Evolutionary conservation across 345 rosid species (phyloP).

Genomic region (Corchorus olitorius): DNA sequence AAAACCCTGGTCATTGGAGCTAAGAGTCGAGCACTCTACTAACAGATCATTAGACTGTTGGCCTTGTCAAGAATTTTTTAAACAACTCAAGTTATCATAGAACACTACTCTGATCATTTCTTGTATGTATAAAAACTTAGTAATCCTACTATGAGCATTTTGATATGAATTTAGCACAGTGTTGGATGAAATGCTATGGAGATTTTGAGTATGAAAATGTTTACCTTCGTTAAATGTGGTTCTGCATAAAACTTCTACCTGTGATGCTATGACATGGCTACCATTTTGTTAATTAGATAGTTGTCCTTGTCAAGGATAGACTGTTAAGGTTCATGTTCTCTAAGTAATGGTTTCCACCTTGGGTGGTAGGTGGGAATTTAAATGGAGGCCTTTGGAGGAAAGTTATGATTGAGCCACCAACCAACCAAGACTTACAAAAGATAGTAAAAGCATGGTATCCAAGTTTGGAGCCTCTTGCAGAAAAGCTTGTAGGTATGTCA

Average conservation of each 20-base stretch:
- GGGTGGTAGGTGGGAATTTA: conserved; percentile 56
- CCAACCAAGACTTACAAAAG: conserved; percentile 54
- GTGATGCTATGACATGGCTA: not conserved
- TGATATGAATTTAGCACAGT: not conserved
- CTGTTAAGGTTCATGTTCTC: not conserved
- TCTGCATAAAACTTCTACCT: not conserved
- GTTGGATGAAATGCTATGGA: not conserved
- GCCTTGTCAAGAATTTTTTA: not conserved
- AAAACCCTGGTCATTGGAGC: too few relatives aligned
- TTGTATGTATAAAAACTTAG: not conserved
- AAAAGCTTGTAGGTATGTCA: conserved; percentile 71
- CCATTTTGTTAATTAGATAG: not conserved
- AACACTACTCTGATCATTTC: not conserved
- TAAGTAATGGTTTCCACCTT: not conserved
- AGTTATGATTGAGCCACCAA: conserved; percentile 74
- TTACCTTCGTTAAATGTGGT: not conserved
- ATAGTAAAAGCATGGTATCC: conserved; percentile 74
- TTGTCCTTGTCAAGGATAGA: not conserved
- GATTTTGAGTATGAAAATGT: not conserved
- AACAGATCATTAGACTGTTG: too few relatives aligned
- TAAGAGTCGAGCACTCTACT: too few relatives aligned
- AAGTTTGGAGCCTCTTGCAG: conserved; percentile 56
- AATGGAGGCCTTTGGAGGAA: conserved; percentile 81
- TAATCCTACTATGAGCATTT: not conserved
- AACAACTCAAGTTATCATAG: not conserved